These are phyloP conservation scores for Kandelia obovata DNA, from an alignment of 345 rosid genomes.

Conservation along the genomic window DNA sequence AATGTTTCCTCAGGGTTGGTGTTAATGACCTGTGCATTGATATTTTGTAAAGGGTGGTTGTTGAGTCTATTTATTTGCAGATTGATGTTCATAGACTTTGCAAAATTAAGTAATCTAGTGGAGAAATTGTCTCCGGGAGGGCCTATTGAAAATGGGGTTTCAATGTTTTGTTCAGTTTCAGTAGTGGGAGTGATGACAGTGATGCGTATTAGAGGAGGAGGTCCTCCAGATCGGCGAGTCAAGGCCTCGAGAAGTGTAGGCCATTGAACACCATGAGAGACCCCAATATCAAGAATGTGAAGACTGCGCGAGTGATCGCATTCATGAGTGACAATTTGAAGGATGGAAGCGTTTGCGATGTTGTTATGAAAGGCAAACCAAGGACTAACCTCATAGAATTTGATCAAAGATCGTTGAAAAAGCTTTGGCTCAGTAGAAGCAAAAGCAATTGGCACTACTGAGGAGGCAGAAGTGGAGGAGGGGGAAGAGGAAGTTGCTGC, in stretches of 20 bases:
- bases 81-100: constrained; percentile 63
- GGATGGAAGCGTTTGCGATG: constrained; percentile 77
- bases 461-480: constrained; percentile 16
- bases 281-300: constrained; percentile 86
- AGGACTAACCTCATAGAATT: constrained; percentile 82
- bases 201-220: constrained; percentile 62
- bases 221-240: constrained; percentile 60
- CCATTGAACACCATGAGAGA: constrained; percentile 96
- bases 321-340: constrained; percentile 63
- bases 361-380: constrained; percentile 87
- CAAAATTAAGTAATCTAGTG: constrained; percentile 55
- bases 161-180: constrained; percentile 33
- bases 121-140: constrained; percentile 61
- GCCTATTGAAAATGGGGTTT: constrained; percentile 63
- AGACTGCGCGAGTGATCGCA: constrained; percentile 30
- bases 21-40: constrained; percentile 37
- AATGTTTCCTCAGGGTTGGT: constrained; percentile 50
- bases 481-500: constrained; percentile 19
- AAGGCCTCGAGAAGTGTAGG: constrained; percentile 82
- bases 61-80: constrained; percentile 54
- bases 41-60: constrained; percentile 37
- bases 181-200: constrained; percentile 44
- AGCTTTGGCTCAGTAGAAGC: constrained; percentile 66
- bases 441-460: constrained; percentile 39
- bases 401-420: constrained; percentile 66